A percentile compares a stretch with the other conserved stretches of the same genome.
Conservation (phyloP, 2,329 filamentous ascomycete genomes). For the Coniochaeta hoffmannii region DNA sequence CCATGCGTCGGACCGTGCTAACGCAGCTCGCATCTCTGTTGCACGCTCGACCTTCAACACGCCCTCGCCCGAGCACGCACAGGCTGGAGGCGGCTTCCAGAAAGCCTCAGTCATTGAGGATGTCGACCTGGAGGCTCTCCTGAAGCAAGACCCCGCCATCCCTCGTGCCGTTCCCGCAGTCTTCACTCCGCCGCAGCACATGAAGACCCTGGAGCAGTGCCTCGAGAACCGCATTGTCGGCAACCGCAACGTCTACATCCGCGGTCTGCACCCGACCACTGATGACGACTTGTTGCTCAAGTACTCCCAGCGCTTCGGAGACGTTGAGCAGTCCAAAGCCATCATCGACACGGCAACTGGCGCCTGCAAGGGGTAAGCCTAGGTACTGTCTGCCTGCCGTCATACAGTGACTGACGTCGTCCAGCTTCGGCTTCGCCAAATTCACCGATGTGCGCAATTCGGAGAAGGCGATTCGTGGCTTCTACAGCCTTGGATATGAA, state of each 20-base stretch:
- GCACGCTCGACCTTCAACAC: slow-evolving; percentile 57
- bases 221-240: slow-evolving; percentile 85
- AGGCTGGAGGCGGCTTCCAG: slow-evolving; percentile 29
- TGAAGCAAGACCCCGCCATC: slow-evolving; percentile 72
- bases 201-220: slow-evolving; percentile 88
- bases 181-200: slow-evolving; percentile 75
- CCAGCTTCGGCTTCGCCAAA: slow-evolving; percentile 94
- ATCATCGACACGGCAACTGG: slow-evolving; percentile 94
- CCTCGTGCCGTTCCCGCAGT: slow-evolving; percentile 85
- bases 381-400: not conserved
- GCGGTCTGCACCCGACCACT: slow-evolving; percentile 89
- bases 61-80: slow-evolving; percentile 45
- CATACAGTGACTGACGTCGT: slow-evolving; percentile 18
- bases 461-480: slow-evolving; percentile 92
- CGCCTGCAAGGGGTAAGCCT: slow-evolving; percentile 90
- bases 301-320: slow-evolving; percentile 83
- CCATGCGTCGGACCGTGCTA: slow-evolving; percentile 49
- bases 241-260: slow-evolving; percentile 97
- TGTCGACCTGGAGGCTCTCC: slow-evolving; percentile 53
- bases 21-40: slow-evolving; percentile 50
- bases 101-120: slow-evolving; percentile 36
- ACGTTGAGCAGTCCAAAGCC: slow-evolving; percentile 94
- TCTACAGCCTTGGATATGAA: slow-evolving; percentile 91
- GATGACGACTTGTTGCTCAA: slow-evolving; percentile 80
- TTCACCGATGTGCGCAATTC: slow-evolving; percentile 83